A percentile compares a stretch with the other conserved stretches of the same genome.
Conservation (phyloP, 306 rosid genomes). For the Betula pendula region DNA sequence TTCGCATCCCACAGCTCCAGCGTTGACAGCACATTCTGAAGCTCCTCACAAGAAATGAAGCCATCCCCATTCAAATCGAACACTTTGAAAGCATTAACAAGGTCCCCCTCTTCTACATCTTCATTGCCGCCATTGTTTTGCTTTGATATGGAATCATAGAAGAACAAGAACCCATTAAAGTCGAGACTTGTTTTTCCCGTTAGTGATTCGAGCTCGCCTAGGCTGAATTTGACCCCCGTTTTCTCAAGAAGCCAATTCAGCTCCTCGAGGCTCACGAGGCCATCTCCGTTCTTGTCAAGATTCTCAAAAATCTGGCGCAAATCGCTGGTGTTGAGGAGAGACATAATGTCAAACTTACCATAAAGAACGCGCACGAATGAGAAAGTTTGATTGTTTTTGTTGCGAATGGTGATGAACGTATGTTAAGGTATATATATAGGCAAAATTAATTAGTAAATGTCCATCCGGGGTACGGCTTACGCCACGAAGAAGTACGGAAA, state of each 20-base stretch:
- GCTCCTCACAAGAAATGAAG: constrained; percentile 65
- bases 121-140: constrained; percentile 27
- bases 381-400: no score
- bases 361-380: background rate
- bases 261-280: constrained; percentile 61
- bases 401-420: no score
- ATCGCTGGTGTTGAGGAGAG: constrained; percentile 43
- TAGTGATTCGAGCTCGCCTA: constrained; percentile 50
- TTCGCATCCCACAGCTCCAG: constrained; percentile 61
- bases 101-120: constrained; percentile 46
- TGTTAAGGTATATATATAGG: no score
- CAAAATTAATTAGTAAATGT: no score
- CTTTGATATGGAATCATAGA: constrained; percentile 53
- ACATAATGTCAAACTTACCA: constrained; percentile 32
- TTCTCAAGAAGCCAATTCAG: constrained; percentile 49
- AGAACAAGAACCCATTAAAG: constrained; percentile 56
- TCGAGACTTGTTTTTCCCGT: constrained; percentile 52
- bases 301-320: constrained; percentile 65
- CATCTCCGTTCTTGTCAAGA: constrained; percentile 65
- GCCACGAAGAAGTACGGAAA: no score
- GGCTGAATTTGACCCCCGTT: constrained; percentile 29
- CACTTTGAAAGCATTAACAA: constrained; percentile 66
- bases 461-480: no score
- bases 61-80: constrained; percentile 81
- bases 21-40: constrained; percentile 54